A percentile compares a stretch with the other conserved stretches of the same genome.
These are phyloP conservation scores for Avena atlantica DNA, from an alignment of 176 grass and related monocot species.

Conservation along the genomic window DNA sequence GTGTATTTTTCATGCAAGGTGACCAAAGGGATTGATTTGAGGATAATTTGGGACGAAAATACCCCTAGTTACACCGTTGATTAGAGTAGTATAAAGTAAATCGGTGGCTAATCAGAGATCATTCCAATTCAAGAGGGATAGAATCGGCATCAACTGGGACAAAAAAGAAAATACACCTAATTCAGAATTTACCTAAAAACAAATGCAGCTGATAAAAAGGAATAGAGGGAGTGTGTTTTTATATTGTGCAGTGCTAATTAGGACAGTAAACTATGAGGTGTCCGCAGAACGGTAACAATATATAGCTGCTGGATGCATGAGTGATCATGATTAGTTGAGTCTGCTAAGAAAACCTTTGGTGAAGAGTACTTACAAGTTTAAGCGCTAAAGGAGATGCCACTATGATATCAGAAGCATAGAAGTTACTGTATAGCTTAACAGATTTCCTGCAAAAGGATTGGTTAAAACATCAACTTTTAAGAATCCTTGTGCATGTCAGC, in stretches of 20 bases:
- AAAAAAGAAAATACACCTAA: background rate
- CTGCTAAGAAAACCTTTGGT: constrained; percentile 9
- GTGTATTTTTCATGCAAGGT: background rate
- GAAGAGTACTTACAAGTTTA: constrained; percentile 64
- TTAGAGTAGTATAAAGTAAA: background rate
- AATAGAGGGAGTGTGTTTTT: background rate
- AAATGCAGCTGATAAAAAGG: background rate
- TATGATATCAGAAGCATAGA: constrained; percentile 96
- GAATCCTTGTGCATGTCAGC: background rate
- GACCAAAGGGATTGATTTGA: background rate
- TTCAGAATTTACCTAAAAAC: background rate
- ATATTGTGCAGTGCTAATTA: constrained; percentile 33
- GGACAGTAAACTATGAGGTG: background rate
- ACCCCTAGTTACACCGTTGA: background rate
- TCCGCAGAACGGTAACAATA: constrained; percentile 33
- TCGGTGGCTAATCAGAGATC: background rate
- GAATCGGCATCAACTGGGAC: background rate
- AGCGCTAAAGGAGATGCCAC: constrained; percentile 94
- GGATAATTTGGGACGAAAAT: background rate
- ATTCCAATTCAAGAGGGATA: background rate
- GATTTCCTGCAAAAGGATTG: constrained; percentile 76
- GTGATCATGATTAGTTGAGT: constrained; percentile 10
- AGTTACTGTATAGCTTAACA: constrained; percentile 90
- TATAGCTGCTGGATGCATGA: constrained; percentile 8
- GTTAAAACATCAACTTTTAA: constrained; percentile 38